Percentiles rank a stretch among this genome's conserved stretches.
phyloP scores from a whole-genome alignment of 106 monocot genomes.

The Dendrobium huoshanense region DNA sequence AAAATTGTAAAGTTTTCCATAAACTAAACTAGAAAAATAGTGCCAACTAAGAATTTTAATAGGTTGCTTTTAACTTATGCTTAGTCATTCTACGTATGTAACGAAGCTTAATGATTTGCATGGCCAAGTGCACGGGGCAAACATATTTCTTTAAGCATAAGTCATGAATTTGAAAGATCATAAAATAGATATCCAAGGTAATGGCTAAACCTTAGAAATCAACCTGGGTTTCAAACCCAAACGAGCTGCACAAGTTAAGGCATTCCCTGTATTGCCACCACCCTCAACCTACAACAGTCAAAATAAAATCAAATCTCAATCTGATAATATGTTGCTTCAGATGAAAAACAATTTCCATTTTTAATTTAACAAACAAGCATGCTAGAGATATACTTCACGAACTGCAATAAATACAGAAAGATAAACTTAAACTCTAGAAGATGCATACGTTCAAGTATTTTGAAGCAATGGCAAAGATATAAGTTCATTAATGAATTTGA shows the following conservation, averaged over 20 bases:
- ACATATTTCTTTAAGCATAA: background rate
- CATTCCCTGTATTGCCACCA: slow-evolving; percentile 87
- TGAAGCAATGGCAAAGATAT: background rate
- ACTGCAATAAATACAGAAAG: background rate
- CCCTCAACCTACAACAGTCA: slow-evolving; percentile 60
- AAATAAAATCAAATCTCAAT: background rate
- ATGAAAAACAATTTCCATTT: background rate
- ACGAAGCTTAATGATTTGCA: background rate
- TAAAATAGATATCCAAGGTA: background rate
- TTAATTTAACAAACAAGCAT: background rate
- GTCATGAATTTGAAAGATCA: background rate
- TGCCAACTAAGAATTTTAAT: background rate
- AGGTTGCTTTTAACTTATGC: background rate
- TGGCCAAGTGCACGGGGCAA: background rate
- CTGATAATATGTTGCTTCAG: background rate
- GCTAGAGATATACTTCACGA: background rate
- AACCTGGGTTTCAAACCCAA: slow-evolving; percentile 70
- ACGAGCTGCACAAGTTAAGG: slow-evolving; percentile 78
- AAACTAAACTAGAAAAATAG: background rate
- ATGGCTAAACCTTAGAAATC: slow-evolving; percentile 68
- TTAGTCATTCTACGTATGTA: background rate
- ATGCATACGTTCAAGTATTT: background rate
- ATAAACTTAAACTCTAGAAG: background rate
- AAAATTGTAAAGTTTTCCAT: background rate
- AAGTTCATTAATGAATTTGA: background rate